phyloP scores from a whole-genome alignment of 441 rosid genomes.

The Gossypium gossypioides region DNA sequence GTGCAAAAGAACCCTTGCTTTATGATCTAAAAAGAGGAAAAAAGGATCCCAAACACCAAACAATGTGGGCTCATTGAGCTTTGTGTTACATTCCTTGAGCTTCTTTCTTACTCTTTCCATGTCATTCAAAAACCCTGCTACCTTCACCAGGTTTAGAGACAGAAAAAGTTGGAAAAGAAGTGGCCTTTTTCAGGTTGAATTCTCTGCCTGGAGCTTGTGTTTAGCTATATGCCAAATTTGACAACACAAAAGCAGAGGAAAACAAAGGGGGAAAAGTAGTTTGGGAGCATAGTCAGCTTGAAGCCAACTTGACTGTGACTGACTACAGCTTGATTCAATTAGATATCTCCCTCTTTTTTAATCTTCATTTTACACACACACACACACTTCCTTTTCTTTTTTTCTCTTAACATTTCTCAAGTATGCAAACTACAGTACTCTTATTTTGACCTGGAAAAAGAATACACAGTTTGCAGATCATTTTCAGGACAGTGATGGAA shows the following conservation, averaged over 20 bases:
- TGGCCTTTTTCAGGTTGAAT: conserved; percentile 16
- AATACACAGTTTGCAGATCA: too few relatives aligned
- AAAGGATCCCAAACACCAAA: not conserved
- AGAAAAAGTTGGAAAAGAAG: conserved; percentile 10
- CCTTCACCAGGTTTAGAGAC: conserved; percentile 15
- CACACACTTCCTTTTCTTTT: too few relatives aligned
- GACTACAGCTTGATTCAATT: too few relatives aligned
- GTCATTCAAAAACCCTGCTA: conserved; percentile 10
- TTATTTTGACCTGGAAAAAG: too few relatives aligned
- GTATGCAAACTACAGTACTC: not conserved
- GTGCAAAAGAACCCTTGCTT: conserved; percentile 20
- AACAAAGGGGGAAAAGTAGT: not conserved
- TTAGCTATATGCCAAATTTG: conserved; percentile 24
- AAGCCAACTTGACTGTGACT: conserved; percentile 11
- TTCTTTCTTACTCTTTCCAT: conserved; percentile 20
- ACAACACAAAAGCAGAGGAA: conserved; percentile 24
- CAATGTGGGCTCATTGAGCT: conserved; percentile 1
- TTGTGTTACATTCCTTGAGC: not conserved
- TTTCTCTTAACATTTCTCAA: not conserved
- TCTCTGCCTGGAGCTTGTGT: conserved; percentile 9
- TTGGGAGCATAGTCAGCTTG: not conserved
- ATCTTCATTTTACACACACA: too few relatives aligned
- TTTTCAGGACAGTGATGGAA: too few relatives aligned
- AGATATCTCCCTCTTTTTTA: too few relatives aligned
- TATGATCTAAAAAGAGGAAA: conserved; percentile 19